Conservation (phyloP, 1,284 basidiomycete species). For the Austropuccinia psidii region DNA sequence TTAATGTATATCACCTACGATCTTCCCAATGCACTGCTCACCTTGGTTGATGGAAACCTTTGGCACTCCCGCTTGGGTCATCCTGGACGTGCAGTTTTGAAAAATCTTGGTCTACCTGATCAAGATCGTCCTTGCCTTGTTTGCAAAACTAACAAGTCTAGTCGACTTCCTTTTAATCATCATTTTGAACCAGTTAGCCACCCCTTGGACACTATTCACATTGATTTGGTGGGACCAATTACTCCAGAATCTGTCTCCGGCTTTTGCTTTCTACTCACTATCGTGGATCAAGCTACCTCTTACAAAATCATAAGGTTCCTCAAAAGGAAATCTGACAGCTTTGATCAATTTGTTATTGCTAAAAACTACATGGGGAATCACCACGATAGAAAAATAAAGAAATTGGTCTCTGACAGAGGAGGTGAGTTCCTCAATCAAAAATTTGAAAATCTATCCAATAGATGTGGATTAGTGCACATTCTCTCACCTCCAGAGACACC, state of each 20-base stretch:
- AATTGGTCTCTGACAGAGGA: neutral
- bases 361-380: neutral
- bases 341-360: neutral
- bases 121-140: neutral
- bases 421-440: too few species aligned
- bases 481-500: neutral
- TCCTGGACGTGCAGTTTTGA: neutral
- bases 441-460: neutral
- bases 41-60: too few species aligned
- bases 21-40: too few species aligned
- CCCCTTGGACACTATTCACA: neutral
- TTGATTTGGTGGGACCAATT: neutral
- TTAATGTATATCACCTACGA: too few species aligned
- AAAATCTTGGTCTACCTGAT: neutral
- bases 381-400: neutral
- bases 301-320: neutral
- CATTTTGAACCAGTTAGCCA: neutral
- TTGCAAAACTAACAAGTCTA: neutral
- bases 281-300: neutral
- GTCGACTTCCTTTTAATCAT: neutral
- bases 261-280: neutral
- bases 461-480: neutral
- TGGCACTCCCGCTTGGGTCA: neutral
- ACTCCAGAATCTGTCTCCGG: neutral
- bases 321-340: neutral